Evolutionary conservation across 2,329 filamentous ascomycete species (phyloP).

Genomic region (Clonostachys chloroleuca): DNA sequence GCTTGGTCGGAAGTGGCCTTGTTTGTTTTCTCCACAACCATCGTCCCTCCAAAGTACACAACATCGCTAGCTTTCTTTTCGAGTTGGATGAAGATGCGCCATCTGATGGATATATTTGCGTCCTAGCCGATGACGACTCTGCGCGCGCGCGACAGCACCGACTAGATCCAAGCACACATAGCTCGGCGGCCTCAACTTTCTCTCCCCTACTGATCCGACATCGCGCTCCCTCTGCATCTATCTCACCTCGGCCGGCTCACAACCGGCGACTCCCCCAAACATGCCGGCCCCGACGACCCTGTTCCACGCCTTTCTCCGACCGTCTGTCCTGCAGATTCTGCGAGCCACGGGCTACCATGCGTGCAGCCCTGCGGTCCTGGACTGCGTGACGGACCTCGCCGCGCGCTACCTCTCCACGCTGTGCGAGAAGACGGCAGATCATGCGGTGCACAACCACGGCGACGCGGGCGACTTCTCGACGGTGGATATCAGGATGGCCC

Average conservation of each 20-base stretch:
- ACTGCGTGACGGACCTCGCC: slow-evolving; percentile 83
- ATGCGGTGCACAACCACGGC: slow-evolving; percentile 65
- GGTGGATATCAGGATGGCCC: slow-evolving; percentile 78
- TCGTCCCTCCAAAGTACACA: no score
- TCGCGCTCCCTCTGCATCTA: no score
- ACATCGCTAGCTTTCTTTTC: no score
- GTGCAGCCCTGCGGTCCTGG: slow-evolving; percentile 75
- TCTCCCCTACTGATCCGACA: background rate
- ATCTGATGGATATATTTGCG: background rate
- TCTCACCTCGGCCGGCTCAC: background rate
- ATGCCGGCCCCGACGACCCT: slow-evolving; percentile 45
- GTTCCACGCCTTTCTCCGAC: slow-evolving; percentile 76
- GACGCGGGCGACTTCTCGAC: slow-evolving; percentile 44
- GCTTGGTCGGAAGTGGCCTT: no score
- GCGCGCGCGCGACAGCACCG: background rate
- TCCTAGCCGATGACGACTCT: background rate
- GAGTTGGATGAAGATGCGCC: background rate
- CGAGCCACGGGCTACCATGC: slow-evolving; percentile 87
- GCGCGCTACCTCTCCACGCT: slow-evolving; percentile 76
- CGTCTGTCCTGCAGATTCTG: slow-evolving; percentile 84
- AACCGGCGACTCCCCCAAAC: slow-evolving; percentile 5
- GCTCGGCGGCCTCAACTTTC: background rate
- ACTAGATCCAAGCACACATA: background rate
- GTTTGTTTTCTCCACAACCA: no score
- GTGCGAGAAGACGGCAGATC: slow-evolving; percentile 65